Conservation (phyloP, 305 asterid genomes). For the Fraxinus xanthoxyloides region DNA sequence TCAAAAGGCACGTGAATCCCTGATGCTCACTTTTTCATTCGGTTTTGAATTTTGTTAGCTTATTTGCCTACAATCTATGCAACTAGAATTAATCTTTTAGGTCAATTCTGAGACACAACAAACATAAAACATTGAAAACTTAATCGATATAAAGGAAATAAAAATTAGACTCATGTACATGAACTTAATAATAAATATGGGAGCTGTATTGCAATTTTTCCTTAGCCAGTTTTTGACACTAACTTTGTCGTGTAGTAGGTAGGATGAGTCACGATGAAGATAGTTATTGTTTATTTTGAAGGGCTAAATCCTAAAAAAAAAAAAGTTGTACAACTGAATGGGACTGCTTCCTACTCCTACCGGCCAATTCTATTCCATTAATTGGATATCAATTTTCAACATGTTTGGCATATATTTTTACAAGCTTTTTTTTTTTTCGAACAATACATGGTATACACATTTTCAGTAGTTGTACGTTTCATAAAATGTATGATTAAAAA, state of each 20-base stretch:
- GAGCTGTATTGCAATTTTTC: neutral
- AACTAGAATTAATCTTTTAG: neutral
- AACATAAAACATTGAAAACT: neutral
- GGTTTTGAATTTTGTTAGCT: neutral
- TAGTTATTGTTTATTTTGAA: too few species aligned
- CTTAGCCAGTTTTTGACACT: neutral
- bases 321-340: neutral
- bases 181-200: neutral
- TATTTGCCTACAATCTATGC: neutral
- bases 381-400: neutral
- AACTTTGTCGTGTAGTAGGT: neutral
- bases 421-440: too few species aligned
- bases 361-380: neutral
- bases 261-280: neutral
- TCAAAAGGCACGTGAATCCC: neutral
- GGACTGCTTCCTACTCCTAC: neutral
- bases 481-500: too few species aligned
- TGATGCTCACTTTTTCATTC: neutral
- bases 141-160: neutral
- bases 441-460: too few species aligned
- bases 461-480: too few species aligned
- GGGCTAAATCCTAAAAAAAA: neutral
- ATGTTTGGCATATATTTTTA: neutral
- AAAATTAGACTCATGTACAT: neutral
- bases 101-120: neutral